These are phyloP conservation scores for Somion occarium DNA, from an alignment of 1,284 basidiomycete species.

Conservation along the genomic window DNA sequence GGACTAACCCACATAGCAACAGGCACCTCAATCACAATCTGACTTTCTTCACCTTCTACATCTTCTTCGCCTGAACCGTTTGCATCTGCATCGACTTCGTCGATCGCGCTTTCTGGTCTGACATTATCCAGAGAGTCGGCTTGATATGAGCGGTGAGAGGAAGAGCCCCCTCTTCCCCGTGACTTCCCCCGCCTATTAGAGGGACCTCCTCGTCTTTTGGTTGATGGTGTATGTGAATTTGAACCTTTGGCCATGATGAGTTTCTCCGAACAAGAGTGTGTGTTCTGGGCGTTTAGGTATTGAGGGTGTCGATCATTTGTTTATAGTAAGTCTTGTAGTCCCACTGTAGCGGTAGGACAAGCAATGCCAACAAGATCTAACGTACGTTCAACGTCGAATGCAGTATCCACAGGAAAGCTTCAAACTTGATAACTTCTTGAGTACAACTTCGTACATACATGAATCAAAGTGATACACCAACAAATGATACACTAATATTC, in stretches of 20 bases:
- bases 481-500: no score
- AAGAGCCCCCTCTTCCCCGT: neutral
- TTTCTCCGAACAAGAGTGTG: no score
- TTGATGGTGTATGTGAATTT: neutral
- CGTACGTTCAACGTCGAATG: no score
- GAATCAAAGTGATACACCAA: no score
- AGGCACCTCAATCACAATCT: slow-evolving; percentile 50
- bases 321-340: no score
- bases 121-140: neutral
- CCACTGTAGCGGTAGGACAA: no score
- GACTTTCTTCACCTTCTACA: neutral
- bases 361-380: no score
- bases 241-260: neutral
- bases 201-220: neutral
- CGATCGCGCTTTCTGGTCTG: slow-evolving; percentile 47
- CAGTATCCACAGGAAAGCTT: no score
- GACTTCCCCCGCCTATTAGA: neutral
- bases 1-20: slow-evolving; percentile 86
- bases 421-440: no score
- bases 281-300: no score
- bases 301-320: no score
- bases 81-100: slow-evolving; percentile 29
- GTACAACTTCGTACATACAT: no score
- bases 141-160: neutral
- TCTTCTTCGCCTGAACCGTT: slow-evolving; percentile 18